These are phyloP conservation scores for Podaxis rugospora DNA, from an alignment of 768 basidiomycete genomes.

Conservation along the genomic window DNA sequence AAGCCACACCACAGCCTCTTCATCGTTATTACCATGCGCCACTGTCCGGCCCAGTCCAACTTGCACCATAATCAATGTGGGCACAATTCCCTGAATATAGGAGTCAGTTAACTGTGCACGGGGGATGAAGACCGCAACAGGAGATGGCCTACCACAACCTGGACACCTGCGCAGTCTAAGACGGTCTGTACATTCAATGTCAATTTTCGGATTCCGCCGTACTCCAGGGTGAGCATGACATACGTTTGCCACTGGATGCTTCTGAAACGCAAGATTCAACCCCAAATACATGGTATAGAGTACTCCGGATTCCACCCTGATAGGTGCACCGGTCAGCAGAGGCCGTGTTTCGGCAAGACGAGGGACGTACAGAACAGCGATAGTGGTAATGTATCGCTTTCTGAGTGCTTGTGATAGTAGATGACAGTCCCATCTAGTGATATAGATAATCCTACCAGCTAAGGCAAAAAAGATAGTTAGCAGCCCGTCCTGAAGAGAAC, in stretches of 20 bases:
- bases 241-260: constrained; percentile 20
- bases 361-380: constrained; percentile 30
- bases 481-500: neutral
- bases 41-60: constrained; percentile 26
- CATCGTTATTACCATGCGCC: neutral
- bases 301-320: constrained; percentile 34
- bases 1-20: neutral
- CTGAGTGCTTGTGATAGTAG: constrained; percentile 24
- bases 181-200: constrained; percentile 1
- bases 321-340: neutral
- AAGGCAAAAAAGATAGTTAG: neutral
- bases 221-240: neutral
- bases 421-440: constrained; percentile 21
- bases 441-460: constrained; percentile 34
- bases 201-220: neutral
- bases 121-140: neutral
- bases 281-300: constrained; percentile 32
- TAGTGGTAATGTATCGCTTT: constrained; percentile 27
- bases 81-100: constrained; percentile 25
- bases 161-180: constrained; percentile 23
- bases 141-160: constrained; percentile 22
- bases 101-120: neutral
- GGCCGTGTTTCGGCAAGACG: neutral
- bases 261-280: constrained; percentile 24
- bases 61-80: constrained; percentile 31